Evolutionary conservation across 2,329 filamentous ascomycete species (phyloP).

Genomic region (Teratosphaeria nubilosa): DNA sequence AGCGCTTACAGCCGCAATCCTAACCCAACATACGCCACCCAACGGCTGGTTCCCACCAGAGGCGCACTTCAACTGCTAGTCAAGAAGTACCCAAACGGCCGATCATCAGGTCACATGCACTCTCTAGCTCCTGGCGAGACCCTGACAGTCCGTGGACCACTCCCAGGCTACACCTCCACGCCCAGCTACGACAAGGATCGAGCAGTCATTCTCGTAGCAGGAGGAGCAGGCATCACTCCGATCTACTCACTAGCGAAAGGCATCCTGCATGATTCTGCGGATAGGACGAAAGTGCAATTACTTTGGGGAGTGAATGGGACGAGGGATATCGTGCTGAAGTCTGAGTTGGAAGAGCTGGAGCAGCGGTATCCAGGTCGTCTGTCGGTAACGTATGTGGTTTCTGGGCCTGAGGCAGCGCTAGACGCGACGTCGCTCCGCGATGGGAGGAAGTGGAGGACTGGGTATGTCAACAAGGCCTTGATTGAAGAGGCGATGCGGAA

Average conservation of each 20-base stretch:
- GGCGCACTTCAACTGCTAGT: constrained; percentile 55
- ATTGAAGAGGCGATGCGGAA: constrained; percentile 41
- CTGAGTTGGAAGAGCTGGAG: constrained; percentile 46
- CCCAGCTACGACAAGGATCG: constrained; percentile 8
- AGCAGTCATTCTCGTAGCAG: constrained; percentile 54
- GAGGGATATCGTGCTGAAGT: constrained; percentile 48
- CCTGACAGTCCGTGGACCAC: constrained; percentile 46
- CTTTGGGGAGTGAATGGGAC: constrained; percentile 58
- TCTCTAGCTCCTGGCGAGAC: constrained; percentile 51
- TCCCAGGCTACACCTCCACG: constrained; percentile 30
- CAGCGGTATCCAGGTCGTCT: constrained; percentile 45
- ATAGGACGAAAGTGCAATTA: constrained; percentile 53
- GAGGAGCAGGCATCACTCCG: constrained; percentile 63
- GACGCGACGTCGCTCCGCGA: constrained; percentile 16
- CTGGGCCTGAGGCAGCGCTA: constrained; percentile 28
- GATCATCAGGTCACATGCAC: constrained; percentile 56
- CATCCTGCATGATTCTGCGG: constrained; percentile 41
- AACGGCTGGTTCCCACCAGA: constrained; percentile 48
- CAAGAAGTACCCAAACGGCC: constrained; percentile 58
- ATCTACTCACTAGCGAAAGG: constrained; percentile 35
- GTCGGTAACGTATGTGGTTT: constrained; percentile 48
- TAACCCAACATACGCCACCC: constrained; percentile 49
- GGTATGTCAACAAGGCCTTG: constrained; percentile 49
- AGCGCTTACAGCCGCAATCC: constrained; percentile 39
- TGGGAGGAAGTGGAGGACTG: constrained; percentile 39